Conservation (phyloP, 345 rosid species). For the Salix koriyanagi region DNA sequence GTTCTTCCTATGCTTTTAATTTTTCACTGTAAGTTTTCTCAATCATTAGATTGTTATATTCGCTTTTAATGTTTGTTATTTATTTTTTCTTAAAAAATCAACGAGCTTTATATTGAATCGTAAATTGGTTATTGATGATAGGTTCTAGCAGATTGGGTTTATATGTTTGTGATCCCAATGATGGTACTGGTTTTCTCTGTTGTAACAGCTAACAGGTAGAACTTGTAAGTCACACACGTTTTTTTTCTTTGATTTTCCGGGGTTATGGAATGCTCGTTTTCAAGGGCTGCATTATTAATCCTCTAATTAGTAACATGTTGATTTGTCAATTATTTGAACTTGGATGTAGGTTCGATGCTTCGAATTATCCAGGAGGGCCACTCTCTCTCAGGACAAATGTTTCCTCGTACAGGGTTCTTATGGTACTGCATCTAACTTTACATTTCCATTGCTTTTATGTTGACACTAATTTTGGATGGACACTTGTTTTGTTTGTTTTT, state of each 20-base stretch:
- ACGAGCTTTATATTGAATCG: too few relatives aligned
- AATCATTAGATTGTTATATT: background rate
- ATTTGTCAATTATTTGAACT: background rate
- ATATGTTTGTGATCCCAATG: constrained; percentile 35
- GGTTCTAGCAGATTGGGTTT: constrained; percentile 77
- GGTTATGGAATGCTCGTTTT: background rate
- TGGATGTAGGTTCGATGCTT: constrained; percentile 33
- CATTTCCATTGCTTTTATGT: background rate
- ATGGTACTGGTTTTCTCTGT: constrained; percentile 30
- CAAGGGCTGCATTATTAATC: background rate
- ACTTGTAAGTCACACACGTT: constrained; percentile 32
- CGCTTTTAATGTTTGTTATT: background rate
- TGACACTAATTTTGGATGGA: background rate
- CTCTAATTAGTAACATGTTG: background rate
- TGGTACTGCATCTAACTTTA: constrained; percentile 36
- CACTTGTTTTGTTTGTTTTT: background rate
- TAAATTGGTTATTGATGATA: constrained; percentile 17
- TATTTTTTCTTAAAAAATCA: background rate
- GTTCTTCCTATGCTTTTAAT: constrained; percentile 56
- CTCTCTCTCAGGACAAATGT: constrained; percentile 46
- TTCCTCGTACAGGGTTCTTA: constrained; percentile 60
- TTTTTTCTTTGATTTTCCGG: background rate
- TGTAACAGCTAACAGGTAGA: constrained; percentile 64
- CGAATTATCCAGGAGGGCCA: constrained; percentile 30
- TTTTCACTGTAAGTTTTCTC: constrained; percentile 57